Base-by-base conservation (phyloP, 306 rosid species). In the Quercus robur region DNA sequence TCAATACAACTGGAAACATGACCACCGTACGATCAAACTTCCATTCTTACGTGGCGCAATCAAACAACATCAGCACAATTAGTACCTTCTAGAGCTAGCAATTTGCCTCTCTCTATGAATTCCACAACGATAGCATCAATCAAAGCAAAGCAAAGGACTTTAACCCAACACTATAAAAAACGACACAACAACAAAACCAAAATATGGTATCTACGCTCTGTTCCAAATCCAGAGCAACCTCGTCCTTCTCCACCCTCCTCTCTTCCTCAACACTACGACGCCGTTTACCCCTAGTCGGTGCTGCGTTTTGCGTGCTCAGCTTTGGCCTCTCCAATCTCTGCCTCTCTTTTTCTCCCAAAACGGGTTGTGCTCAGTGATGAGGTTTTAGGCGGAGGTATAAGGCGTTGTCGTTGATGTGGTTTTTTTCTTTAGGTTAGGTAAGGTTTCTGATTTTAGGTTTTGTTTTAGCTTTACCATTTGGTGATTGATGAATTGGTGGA, bases 211-310 rank as follows among this genome's bases (percentile, higher is more conserved):
- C 91, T n/a, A 56, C 87, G 14, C 76, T 87, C 75, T 77, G 70
- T 83, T 79, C 76, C 80, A 66, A 78, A 31, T 1, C 35, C 35
- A 31, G 6, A 64, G 74, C 84, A 33, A 44, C 83, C 8, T 26
- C 75, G 25, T 3, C 79, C 14, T 6, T 77, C 0, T 38, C 85
- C 69, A 9, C 85, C 69, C 6, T 71, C 82, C 6, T 78, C 79
- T 76, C 89, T 13, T 70, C 90, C 31, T 19, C 89, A 0, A 19
- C 79, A 0, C 11, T 88, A 78, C 93, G 93, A 77, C 92, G 98
- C 75, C 97, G 94, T 88, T 71, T 91, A 13, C 98, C 97, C 14
- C 71, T 94, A 2, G 88, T 91, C 3, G 94, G 98, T 3, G 33
- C 0, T 31, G 95, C 97, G 30, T 80, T 91, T 80, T 94, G 97